Base-by-base conservation (phyloP, 169 alveolate species). In the Cyclospora cayetanensis region DNA sequence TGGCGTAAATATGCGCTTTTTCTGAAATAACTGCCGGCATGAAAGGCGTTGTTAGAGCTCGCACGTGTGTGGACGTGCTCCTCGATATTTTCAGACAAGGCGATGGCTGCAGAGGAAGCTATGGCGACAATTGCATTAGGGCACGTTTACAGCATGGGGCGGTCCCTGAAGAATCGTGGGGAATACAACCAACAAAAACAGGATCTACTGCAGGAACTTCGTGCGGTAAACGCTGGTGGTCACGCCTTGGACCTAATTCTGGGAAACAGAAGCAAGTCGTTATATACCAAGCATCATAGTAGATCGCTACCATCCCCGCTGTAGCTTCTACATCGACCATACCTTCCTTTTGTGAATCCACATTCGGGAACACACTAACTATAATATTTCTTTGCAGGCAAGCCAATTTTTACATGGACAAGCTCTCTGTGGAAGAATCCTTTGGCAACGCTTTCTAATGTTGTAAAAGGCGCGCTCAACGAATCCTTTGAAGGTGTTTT, bases 391-490 rank as follows among this genome's bases (percentile, higher is more conserved):
- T n/a, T 50, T 34, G 22, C 76, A 89, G 93, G 83, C 53, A 43
- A 55, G 22, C 72, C 65, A 46, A 37, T 89, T 5, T 89, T 89
- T 35, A 29, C 93, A 27, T 89, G 93, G 93, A 11, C 41, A 18
- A 66, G 29, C 52, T 89, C 93, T 1, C 27, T 89, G 43, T 46
- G 79, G 60, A 27, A 12, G 68, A 87, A 87, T 22, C 93, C 93
- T 9, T 20, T 89, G 41, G 80, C 93, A 68, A 89, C 93, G 37
- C 89, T 89, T 39, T 72, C 72, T 2, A 72, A 89, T 70, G 93
- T 89, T 29, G 89, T 89, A 53, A 43, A 34, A n/a, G 53, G 35
- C 72, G 88, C 93, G 7, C 76, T 89, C 53, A 53, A 89, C 27
- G 85, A 76, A 50, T 42, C 86, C 12, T 39, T 89, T 22, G 68